A percentile compares a stretch with the other conserved stretches of the same genome.
Evolutionary conservation across 2,329 filamentous ascomycete genomes (phyloP).

Genomic region (Arthrocladium fulminans): DNA sequence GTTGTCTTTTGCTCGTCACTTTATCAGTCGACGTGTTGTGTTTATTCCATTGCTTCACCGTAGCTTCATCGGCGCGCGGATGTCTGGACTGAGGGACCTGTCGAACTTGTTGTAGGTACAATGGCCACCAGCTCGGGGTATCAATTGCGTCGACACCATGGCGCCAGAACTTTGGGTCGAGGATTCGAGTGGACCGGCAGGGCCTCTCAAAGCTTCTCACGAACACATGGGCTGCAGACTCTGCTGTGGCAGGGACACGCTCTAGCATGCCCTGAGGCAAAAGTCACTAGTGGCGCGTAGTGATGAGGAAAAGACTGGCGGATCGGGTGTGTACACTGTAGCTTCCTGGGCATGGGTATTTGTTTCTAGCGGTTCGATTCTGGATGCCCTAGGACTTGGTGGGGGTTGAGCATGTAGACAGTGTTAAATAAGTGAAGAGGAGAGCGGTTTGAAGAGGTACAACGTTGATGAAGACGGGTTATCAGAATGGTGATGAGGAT

Average conservation of each 20-base stretch:
- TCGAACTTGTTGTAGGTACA: slow-evolving; percentile 23
- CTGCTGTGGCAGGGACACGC: slow-evolving; percentile 42
- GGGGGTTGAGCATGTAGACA: too few species aligned
- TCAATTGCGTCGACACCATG: slow-evolving; percentile 26
- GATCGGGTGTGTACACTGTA: slow-evolving; percentile 1
- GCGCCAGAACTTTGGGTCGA: slow-evolving; percentile 32
- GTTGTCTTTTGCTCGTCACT: background rate
- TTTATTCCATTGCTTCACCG: background rate
- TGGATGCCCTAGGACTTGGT: too few species aligned
- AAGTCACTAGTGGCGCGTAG: background rate
- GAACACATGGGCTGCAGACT: slow-evolving; percentile 41
- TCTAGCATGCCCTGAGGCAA: slow-evolving; percentile 40
- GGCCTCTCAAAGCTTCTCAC: slow-evolving; percentile 32
- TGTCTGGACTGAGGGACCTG: background rate
- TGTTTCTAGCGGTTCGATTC: too few species aligned
- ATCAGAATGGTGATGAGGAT: background rate
- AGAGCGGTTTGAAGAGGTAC: too few species aligned
- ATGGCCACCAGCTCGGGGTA: slow-evolving; percentile 28
- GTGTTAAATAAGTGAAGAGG: too few species aligned
- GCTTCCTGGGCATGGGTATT: background rate
- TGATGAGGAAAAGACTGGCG: background rate
- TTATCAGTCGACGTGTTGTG: background rate
- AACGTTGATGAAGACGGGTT: background rate
- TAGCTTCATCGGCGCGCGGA: background rate
- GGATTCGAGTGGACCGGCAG: slow-evolving; percentile 29